A percentile compares a stretch with the other conserved stretches of the same genome.
Conservation (phyloP, 352 stramenopile genomes). For the Albugo candida region DNA sequence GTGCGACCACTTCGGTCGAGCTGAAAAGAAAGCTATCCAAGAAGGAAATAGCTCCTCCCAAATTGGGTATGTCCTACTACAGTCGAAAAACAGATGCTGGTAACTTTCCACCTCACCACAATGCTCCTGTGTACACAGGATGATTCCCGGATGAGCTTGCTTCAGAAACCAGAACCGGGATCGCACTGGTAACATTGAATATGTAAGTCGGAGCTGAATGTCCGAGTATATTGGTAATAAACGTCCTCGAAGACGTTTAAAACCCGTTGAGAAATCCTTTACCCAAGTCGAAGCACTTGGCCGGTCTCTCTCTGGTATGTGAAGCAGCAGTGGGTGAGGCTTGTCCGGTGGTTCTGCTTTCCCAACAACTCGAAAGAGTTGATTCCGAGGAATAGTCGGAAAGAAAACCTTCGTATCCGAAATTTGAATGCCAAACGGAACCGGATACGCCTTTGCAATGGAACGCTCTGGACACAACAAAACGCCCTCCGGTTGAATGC, state of each 20-base stretch:
- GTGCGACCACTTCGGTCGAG: constrained; percentile 1
- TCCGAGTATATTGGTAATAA: constrained; percentile 6
- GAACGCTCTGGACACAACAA: too few relatives aligned
- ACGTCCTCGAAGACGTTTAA: background rate
- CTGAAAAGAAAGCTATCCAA: background rate
- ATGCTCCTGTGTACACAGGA: background rate
- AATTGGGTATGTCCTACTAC: background rate
- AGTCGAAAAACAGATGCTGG: constrained; percentile 7
- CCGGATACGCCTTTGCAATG: too few relatives aligned
- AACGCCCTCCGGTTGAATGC: too few relatives aligned
- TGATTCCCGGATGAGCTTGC: constrained; percentile 1
- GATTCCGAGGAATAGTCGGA: too few relatives aligned
- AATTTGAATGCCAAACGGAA: too few relatives aligned
- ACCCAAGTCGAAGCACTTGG: too few relatives aligned
- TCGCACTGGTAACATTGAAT: constrained; percentile 3
- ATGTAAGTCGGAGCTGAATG: constrained; percentile 6
- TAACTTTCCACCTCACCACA: constrained; percentile 5
- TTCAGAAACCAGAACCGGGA: constrained; percentile 8
- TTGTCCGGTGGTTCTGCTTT: too few relatives aligned
- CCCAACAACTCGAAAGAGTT: too few relatives aligned
- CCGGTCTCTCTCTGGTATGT: too few relatives aligned
- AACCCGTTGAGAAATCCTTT: too few relatives aligned
- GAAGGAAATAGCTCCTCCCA: constrained; percentile 1
- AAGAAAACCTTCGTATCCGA: too few relatives aligned
- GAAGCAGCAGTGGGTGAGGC: too few relatives aligned